Evolutionary conservation across 1,139 yeast genomes (phyloP).

Genomic region (Geotrichum cucujoidarum): DNA sequence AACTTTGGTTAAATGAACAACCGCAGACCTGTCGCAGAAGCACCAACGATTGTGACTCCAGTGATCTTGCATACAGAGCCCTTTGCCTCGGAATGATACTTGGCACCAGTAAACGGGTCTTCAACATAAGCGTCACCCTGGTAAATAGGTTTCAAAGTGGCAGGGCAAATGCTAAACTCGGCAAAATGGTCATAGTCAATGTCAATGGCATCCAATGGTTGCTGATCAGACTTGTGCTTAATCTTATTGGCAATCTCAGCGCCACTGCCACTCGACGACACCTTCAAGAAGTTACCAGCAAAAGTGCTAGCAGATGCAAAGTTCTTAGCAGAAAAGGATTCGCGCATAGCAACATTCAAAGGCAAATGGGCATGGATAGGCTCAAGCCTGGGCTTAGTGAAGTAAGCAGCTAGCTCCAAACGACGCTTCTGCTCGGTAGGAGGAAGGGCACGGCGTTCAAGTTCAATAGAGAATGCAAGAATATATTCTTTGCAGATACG

Average conservation of each 20-base stretch:
- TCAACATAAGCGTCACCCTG: conserved; percentile 60
- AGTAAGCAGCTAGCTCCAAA: conserved; percentile 91
- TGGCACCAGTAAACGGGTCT: conserved; percentile 91
- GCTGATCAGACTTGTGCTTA: conserved; percentile 70
- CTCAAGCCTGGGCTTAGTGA: conserved; percentile 78
- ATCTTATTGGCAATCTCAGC: conserved; percentile 87
- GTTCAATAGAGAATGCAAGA: conserved; percentile 83
- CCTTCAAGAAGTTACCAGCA: conserved; percentile 73
- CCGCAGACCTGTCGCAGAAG: conserved; percentile 92
- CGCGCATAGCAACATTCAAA: conserved; percentile 90
- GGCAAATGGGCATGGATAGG: conserved; percentile 84
- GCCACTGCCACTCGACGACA: conserved; percentile 60
- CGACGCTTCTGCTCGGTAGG: conserved; percentile 72
- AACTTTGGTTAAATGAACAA: conserved; percentile 24
- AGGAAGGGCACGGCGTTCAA: conserved; percentile 76
- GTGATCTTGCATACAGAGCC: conserved; percentile 79
- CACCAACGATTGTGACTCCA: conserved; percentile 73
- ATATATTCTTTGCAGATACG: conserved; percentile 83
- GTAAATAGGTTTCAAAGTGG: conserved; percentile 84
- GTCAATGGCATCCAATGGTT: conserved; percentile 81
- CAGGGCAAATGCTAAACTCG: conserved; percentile 84
- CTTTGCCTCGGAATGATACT: conserved; percentile 69
- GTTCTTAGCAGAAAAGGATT: conserved; percentile 82
- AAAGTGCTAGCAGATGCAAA: conserved; percentile 84
- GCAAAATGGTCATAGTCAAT: conserved; percentile 91